phyloP scores from a whole-genome alignment of 352 stramenopile genomes.

The Globisporangium cederbergense region DNA sequence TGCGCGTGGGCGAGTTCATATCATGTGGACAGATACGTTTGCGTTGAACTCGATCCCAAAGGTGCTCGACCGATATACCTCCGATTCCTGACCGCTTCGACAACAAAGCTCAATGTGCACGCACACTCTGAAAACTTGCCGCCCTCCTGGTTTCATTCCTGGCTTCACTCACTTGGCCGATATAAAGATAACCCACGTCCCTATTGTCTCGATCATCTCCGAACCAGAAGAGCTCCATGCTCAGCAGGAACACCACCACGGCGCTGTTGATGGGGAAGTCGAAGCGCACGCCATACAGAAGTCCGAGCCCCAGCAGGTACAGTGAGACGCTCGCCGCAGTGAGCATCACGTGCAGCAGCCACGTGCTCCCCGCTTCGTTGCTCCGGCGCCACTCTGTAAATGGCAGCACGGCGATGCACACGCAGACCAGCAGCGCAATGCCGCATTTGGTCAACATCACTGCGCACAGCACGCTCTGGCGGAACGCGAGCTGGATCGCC shows the following conservation, averaged over 20 bases:
- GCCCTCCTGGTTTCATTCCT: too few relatives aligned
- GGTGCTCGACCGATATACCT: too few relatives aligned
- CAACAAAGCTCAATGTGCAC: too few relatives aligned
- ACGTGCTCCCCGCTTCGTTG: background rate
- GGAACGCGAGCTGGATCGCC: constrained; percentile 22
- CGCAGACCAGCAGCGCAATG: background rate
- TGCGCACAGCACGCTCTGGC: constrained; percentile 15
- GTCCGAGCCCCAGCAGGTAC: constrained; percentile 15
- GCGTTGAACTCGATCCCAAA: too few relatives aligned
- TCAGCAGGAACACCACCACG: constrained; percentile 14
- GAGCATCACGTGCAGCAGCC: constrained; percentile 7
- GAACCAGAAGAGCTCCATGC: constrained; percentile 5
- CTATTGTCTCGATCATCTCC: too few relatives aligned
- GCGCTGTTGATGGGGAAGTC: constrained; percentile 17
- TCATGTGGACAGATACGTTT: too few relatives aligned
- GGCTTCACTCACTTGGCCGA: too few relatives aligned
- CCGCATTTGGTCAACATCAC: constrained; percentile 6
- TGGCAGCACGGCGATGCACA: background rate
- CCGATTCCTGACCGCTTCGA: too few relatives aligned
- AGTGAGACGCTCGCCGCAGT: background rate
- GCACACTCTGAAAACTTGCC: too few relatives aligned
- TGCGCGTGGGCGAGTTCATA: too few relatives aligned
- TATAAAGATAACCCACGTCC: too few relatives aligned
- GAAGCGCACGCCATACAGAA: constrained; percentile 24
- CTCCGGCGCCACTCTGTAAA: constrained; percentile 11